These are phyloP conservation scores for Chlamydomonas incerta DNA, from an alignment of 139 green algal species.

Conservation along the genomic window DNA sequence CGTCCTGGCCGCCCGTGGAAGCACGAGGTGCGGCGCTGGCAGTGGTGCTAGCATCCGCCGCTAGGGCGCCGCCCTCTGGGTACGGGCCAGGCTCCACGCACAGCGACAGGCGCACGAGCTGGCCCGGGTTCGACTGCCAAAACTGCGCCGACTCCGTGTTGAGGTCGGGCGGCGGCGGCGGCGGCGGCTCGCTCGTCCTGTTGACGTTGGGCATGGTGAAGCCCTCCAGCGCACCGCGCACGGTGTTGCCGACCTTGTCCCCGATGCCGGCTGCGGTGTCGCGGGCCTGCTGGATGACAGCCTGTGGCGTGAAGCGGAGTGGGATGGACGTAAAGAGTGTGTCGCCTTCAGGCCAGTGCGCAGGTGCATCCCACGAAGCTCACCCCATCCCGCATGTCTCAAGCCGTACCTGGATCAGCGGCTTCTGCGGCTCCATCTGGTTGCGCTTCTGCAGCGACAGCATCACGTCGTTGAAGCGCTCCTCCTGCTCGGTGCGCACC, in stretches of 20 bases:
- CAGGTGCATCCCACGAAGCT: no score
- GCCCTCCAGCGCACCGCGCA: not conserved
- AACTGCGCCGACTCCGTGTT: not conserved
- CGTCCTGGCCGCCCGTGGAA: no score
- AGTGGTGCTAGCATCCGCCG: not conserved
- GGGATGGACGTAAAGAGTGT: no score
- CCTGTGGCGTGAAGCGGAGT: not conserved
- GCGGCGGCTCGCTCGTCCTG: no score
- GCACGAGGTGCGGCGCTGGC: no score
- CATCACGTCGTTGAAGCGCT: not conserved
- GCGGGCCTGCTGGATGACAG: constrained; percentile 4
- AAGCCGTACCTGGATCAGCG: not conserved
- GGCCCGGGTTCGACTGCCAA: not conserved
- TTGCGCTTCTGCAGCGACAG: not conserved
- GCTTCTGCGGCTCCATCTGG: not conserved
- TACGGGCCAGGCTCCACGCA: not conserved
- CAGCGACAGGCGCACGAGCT: not conserved
- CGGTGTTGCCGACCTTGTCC: not conserved
- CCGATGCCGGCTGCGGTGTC: not conserved
- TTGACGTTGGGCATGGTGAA: not conserved
- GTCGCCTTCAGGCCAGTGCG: no score
- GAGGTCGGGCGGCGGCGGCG: no score
- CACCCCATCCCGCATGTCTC: no score
- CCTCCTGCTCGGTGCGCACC: not conserved
- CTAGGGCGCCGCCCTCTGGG: not conserved